Evolutionary conservation across 208 protist species (phyloP).

Genomic region (Trypanosoma brucei): DNA sequence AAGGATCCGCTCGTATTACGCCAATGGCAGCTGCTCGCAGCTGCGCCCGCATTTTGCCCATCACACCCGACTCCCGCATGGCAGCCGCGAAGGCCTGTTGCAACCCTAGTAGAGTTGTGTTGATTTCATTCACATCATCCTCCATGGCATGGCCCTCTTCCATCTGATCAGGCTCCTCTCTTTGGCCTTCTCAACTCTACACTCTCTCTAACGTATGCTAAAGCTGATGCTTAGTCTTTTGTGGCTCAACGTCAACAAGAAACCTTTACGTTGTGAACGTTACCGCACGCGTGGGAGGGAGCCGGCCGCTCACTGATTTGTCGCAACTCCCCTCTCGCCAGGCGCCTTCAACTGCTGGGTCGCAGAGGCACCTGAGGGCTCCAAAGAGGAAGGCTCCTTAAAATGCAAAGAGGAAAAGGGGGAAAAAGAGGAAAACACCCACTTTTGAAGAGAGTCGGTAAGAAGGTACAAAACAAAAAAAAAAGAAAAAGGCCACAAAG

Average conservation of each 20-base stretch:
- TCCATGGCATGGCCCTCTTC: constrained; percentile 14
- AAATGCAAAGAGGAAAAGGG: neutral
- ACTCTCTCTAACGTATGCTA: neutral
- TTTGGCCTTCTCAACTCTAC: neutral
- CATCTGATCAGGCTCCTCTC: constrained; percentile 6
- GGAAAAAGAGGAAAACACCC: neutral
- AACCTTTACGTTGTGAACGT: too few relatives aligned
- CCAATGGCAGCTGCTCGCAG: constrained; percentile 59
- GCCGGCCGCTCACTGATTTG: too few relatives aligned
- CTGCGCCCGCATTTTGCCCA: constrained; percentile 74
- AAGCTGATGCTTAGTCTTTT: too few relatives aligned
- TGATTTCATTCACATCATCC: constrained; percentile 65
- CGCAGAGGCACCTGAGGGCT: neutral
- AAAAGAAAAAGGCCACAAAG: too few relatives aligned
- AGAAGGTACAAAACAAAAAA: too few relatives aligned
- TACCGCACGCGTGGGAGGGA: too few relatives aligned
- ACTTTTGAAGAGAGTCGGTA: too few relatives aligned
- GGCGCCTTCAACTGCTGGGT: neutral
- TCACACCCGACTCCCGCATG: constrained; percentile 42
- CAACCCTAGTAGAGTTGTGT: constrained; percentile 59
- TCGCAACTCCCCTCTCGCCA: too few relatives aligned
- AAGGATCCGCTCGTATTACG: constrained; percentile 59
- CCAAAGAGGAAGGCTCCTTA: neutral
- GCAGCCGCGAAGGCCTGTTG: constrained; percentile 71
- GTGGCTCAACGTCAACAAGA: too few relatives aligned